Percentiles rank a stretch among this genome's conserved stretches.
These are phyloP conservation scores for Tuber microsphaerosporum DNA, from an alignment of 495 filamentous ascomycete species.

Conservation along the genomic window DNA sequence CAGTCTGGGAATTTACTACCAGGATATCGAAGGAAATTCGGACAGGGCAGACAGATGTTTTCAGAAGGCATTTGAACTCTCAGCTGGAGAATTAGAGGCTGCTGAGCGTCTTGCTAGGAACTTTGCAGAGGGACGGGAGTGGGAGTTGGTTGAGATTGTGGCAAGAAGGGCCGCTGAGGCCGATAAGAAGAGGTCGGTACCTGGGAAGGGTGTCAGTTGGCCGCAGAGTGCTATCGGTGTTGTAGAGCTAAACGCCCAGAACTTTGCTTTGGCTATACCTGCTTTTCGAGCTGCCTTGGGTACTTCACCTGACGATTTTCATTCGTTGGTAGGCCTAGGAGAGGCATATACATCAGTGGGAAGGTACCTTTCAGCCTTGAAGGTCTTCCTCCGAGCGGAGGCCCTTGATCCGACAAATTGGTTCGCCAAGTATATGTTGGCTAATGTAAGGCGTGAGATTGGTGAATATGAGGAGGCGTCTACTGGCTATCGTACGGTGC, in stretches of 20 bases:
- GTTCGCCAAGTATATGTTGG: conserved; percentile 96
- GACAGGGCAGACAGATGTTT: conserved; percentile 81
- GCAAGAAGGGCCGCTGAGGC: conserved; percentile 88
- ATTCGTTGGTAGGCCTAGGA: conserved; percentile 91
- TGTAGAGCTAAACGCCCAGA: conserved; percentile 85
- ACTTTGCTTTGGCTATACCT: conserved; percentile 75
- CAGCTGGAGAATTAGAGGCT: conserved; percentile 74
- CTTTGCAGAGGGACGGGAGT: conserved; percentile 84
- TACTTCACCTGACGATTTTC: conserved; percentile 74
- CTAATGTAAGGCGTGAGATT: conserved; percentile 85
- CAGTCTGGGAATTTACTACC: conserved; percentile 88
- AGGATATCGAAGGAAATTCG: conserved; percentile 80
- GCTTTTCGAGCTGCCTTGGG: conserved; percentile 88
- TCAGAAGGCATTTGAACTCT: conserved; percentile 93
- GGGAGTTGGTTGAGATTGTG: conserved; percentile 91
- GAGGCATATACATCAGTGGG: conserved; percentile 95
- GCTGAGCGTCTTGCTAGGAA: conserved; percentile 76
- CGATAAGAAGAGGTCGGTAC: conserved; percentile 76
- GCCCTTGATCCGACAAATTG: conserved; percentile 58
- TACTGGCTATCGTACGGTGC: conserved; percentile 62
- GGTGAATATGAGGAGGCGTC: conserved; percentile 82
- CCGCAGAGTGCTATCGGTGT: conserved; percentile 91
- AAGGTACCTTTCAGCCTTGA: conserved; percentile 82
- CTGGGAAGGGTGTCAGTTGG: conserved; percentile 90
- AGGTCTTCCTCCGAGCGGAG: conserved; percentile 74